Evolutionary conservation across 202 grass and related monocot species (phyloP), one percentile per base, ranked within the genome.

Genomic region (Elaeis oleifera): DNA sequence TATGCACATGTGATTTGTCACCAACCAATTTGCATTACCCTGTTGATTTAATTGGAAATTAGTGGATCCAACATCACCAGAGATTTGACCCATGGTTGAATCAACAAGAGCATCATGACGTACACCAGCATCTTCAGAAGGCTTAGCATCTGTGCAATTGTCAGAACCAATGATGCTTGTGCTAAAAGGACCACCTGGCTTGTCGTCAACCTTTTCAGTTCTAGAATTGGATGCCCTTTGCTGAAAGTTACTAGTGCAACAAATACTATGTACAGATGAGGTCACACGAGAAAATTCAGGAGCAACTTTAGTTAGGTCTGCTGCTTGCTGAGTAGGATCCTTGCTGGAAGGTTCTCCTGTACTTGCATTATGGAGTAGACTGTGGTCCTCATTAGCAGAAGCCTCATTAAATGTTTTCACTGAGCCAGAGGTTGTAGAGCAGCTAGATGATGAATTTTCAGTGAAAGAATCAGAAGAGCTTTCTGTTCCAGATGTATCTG

Each of bases 391-490:
- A 18, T 13, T 21, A 19, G 59, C 16, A 63, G 59, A 63, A 49
- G 57, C 16, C 23, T 54, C 59, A 63, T 55, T 27, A 44, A 29
- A 54, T 24, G 13, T 32, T 23, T 28, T 21, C 20, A 32, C 36
- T 59, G 56, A n/a, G 6, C 27, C 25, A 54, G 70, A 55, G 51
- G 54, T n/a, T 11, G 13, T 52, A 3, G 39, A 60, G 36, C 23
- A 50, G 48, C 56, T 26, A 50, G 70, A 73, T 3, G 49, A 48
- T 55, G 59, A 73, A 54, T 15, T 62, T 23, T 72, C 49, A 53
- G 70, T 39, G 50, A 59, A 67, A 52, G 64, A 73, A 49, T 73
- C 70, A 55, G 65, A 68, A 19, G 50, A 25, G 20, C 59, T 72
- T 53, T 55, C 70, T 55, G 58, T 63, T 63, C 70, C 59, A 8